These are phyloP conservation scores for Russula foetens DNA, from an alignment of 768 basidiomycete species.

Conservation along the genomic window DNA sequence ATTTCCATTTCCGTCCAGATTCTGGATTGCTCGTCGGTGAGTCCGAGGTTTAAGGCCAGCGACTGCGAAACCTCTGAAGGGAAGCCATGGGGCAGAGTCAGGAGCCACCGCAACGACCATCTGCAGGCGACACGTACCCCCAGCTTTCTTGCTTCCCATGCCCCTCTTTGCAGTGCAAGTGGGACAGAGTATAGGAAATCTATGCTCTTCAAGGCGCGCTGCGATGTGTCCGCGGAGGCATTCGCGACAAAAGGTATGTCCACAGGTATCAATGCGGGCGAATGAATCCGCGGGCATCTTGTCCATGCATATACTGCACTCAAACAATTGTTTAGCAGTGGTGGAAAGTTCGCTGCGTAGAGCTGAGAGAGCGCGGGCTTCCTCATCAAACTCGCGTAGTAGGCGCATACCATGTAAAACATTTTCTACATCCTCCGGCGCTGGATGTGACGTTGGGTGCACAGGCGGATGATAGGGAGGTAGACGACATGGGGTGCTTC, in stretches of 20 bases:
- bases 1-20: constrained; percentile 42
- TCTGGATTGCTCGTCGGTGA: constrained; percentile 35
- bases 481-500: too few species aligned
- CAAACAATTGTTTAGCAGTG: constrained; percentile 31
- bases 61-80: constrained; percentile 31
- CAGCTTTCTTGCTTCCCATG: constrained; percentile 21
- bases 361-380: constrained; percentile 31
- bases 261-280: constrained; percentile 37
- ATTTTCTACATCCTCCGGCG: neutral
- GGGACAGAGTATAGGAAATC: constrained; percentile 57
- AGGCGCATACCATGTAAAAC: constrained; percentile 23
- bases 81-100: too few species aligned
- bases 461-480: too few species aligned
- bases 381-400: constrained; percentile 35
- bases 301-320: constrained; percentile 53
- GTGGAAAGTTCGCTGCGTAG: constrained; percentile 29
- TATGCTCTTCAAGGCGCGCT: constrained; percentile 42
- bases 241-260: constrained; percentile 45
- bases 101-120: neutral
- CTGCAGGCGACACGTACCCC: constrained; percentile 26
- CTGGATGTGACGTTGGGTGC: too few species aligned
- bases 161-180: constrained; percentile 34
- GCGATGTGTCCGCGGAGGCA: constrained; percentile 40
- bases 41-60: constrained; percentile 37
- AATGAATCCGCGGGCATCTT: constrained; percentile 34